Base-by-base conservation (phyloP, 257 asterid genomes). In the Euphrasia confusa region DNA sequence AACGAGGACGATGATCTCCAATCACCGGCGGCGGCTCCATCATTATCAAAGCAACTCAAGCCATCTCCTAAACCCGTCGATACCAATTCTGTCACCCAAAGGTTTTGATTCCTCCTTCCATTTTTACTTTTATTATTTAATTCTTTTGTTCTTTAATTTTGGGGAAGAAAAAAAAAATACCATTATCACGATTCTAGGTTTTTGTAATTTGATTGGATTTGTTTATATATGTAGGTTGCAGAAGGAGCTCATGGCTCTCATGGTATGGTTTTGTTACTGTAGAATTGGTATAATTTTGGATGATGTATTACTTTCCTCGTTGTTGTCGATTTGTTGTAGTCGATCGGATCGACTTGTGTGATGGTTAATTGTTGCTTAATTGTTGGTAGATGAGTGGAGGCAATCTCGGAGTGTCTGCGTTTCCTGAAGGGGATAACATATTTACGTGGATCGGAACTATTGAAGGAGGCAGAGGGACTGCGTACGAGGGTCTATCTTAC, bases 201-300 rank as follows among this genome's bases (percentile, higher is more conserved):
- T 74, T 14, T 5, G 2, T 18, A 9, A 4, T 26, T 63, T 37
- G 33, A 30, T 30, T 28, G 2, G 33, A 28, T 18, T 4, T 1
- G 42, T 33, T 58, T 56, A 18, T 28, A 27, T 49, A 3, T 71
- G 56, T 61, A 82, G 85, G 79, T 65, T 83, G 74, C 89, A 83
- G 74, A 83, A 83, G 73, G 89, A 83, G 74, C 82, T 80, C 61
- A 83, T 83, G 86, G 75, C 86, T 53, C 83, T 83, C 62, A 83
- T 83, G 89, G 84, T 83, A 80, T 54, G 75, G 45, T 39, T 39
- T 39, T 39, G 45, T 7, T 39, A 39, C 48, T 42, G 13, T 42
- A 42, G 11, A 10, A 42, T 42, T 42, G 33, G 0, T 30, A 30
- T 28, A 0, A 4, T 28, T 1, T 28, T 28, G 4, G 32, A 28